Percentiles rank a stretch among this genome's conserved stretches.
Evolutionary conservation across 805 yeast species (phyloP).

Genomic region (Candida jianshihensis): DNA sequence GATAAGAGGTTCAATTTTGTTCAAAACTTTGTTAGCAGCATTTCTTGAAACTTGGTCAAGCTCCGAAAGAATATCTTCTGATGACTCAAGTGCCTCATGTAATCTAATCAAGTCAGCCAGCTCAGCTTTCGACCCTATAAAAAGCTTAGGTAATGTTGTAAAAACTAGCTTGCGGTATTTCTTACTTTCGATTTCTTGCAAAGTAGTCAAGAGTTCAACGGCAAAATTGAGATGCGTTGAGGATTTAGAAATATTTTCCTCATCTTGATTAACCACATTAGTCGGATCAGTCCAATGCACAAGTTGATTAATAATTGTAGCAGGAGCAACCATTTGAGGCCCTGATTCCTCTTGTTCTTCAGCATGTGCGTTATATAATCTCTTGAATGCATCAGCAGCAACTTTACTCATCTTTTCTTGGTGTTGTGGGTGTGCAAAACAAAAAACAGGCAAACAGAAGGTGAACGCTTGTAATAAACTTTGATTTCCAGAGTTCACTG

Average conservation of each 20-base stretch:
- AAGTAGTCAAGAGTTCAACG: slow-evolving; percentile 43
- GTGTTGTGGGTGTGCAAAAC: slow-evolving; percentile 67
- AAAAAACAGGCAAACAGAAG: slow-evolving; percentile 83
- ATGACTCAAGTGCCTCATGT: slow-evolving; percentile 21
- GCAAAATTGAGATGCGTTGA: slow-evolving; percentile 52
- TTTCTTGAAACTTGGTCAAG: slow-evolving; percentile 29
- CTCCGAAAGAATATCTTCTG: slow-evolving; percentile 23
- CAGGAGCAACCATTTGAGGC: slow-evolving; percentile 32
- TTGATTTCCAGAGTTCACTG: slow-evolving; percentile 53
- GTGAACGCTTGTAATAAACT: slow-evolving; percentile 72
- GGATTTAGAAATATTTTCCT: slow-evolving; percentile 34
- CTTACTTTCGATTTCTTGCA: slow-evolving; percentile 40
- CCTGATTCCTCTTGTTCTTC: slow-evolving; percentile 27
- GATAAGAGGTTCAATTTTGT: slow-evolving; percentile 13
- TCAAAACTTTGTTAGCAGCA: slow-evolving; percentile 26
- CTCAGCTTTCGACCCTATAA: slow-evolving; percentile 29
- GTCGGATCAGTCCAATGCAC: slow-evolving; percentile 82
- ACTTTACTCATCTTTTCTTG: slow-evolving; percentile 59
- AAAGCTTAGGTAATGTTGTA: slow-evolving; percentile 41
- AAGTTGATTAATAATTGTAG: slow-evolving; percentile 59
- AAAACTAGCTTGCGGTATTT: slow-evolving; percentile 50
- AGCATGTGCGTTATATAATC: slow-evolving; percentile 43
- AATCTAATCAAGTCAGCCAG: slow-evolving; percentile 22
- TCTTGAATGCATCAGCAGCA: slow-evolving; percentile 56
- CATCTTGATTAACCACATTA: slow-evolving; percentile 44